phyloP scores from a whole-genome alignment of 2,329 filamentous ascomycete species.

The Talaromyces sp. region DNA sequence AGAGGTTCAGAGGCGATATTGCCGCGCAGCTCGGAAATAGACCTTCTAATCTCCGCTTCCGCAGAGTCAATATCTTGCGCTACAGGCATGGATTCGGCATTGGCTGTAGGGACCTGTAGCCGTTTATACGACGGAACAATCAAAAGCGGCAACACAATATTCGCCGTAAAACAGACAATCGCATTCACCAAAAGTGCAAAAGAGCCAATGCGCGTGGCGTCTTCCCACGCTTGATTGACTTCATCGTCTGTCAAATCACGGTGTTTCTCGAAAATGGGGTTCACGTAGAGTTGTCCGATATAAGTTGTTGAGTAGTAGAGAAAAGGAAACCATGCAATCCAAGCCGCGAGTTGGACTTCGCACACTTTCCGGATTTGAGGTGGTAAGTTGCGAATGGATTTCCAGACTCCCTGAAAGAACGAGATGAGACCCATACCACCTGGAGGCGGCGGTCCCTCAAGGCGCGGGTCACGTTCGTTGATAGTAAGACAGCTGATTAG shows the following conservation, averaged over 20 bases:
- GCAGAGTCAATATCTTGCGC: conserved; percentile 15
- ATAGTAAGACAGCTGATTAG: conserved; percentile 66
- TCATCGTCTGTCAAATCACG: conserved; percentile 73
- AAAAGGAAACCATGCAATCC: conserved; percentile 95
- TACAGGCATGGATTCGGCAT: conserved; percentile 18
- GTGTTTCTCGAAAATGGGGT: conserved; percentile 72
- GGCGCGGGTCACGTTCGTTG: conserved; percentile 73
- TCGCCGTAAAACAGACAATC: conserved; percentile 74
- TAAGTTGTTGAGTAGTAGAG: conserved; percentile 94
- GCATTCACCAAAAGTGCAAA: conserved; percentile 87
- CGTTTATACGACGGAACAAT: conserved; percentile 70
- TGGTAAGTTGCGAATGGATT: conserved; percentile 72
- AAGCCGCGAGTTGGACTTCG: conserved; percentile 76
- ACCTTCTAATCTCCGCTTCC: conserved; percentile 3
- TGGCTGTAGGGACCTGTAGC: conserved; percentile 16
- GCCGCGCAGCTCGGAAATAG: conserved; percentile 29
- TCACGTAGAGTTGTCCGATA: conserved; percentile 86
- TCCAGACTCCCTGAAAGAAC: conserved; percentile 76
- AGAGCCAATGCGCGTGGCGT: conserved; percentile 80
- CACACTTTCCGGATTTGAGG: conserved; percentile 80
- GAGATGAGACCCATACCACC: conserved; percentile 63
- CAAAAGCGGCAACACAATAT: conserved; percentile 79
- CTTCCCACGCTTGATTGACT: conserved; percentile 75
- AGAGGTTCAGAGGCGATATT: conserved; percentile 31
- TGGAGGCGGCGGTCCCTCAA: conserved; percentile 61